Conservation (phyloP, 805 yeast genomes). For the Kregervanrija fluxuum region DNA sequence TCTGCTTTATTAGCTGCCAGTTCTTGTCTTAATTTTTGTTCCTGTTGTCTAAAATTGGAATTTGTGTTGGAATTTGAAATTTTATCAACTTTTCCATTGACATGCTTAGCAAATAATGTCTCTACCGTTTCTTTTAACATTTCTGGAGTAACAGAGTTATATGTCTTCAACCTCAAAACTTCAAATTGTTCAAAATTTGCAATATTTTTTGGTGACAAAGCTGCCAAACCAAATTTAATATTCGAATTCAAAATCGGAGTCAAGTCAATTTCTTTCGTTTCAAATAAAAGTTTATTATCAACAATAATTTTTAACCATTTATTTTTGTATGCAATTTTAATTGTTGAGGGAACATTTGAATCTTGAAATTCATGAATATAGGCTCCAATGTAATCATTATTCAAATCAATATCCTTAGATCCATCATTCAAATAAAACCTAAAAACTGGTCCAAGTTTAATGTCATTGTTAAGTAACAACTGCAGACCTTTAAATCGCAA, state of each 20-base stretch:
- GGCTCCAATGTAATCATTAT: slow-evolving; percentile 23
- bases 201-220: slow-evolving; percentile 31
- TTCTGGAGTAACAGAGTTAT: slow-evolving; percentile 34
- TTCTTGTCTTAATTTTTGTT: slow-evolving; percentile 10
- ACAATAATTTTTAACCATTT: slow-evolving; percentile 51
- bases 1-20: slow-evolving; percentile 1
- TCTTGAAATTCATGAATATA: slow-evolving; percentile 44
- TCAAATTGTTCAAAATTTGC: slow-evolving; percentile 53
- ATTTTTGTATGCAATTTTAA: slow-evolving; percentile 54
- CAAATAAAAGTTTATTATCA: slow-evolving; percentile 65
- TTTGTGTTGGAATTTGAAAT: background rate
- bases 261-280: slow-evolving; percentile 47
- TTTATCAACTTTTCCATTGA: background rate
- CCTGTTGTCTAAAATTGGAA: background rate
- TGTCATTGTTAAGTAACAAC: slow-evolving; percentile 45
- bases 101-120: slow-evolving; percentile 22
- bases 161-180: slow-evolving; percentile 50
- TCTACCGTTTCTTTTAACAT: slow-evolving; percentile 17
- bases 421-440: slow-evolving; percentile 60
- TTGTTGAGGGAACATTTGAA: slow-evolving; percentile 61
- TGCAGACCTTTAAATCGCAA: slow-evolving; percentile 55
- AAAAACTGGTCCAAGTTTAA: slow-evolving; percentile 40
- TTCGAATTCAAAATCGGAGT: slow-evolving; percentile 27
- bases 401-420: slow-evolving; percentile 25
- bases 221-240: slow-evolving; percentile 49